A percentile compares a stretch with the other conserved stretches of the same genome.
phyloP scores from a whole-genome alignment of 352 stramenopile species.

The Phytophthora sojae region DNA sequence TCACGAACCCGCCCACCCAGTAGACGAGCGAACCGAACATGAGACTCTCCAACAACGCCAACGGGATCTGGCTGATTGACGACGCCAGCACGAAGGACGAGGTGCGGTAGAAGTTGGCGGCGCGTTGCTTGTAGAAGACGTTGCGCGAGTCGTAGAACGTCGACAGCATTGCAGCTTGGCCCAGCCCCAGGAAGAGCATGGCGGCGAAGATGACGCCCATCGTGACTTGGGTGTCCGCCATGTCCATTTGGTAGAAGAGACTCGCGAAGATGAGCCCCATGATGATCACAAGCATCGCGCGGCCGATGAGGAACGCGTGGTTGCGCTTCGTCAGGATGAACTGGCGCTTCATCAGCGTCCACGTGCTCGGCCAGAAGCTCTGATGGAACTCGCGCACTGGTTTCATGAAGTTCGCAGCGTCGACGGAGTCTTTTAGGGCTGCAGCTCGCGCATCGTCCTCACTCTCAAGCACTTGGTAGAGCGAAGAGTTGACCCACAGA shows the following conservation, averaged over 20 bases:
- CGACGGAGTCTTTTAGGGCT: constrained; percentile 23
- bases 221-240: constrained; percentile 57
- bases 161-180: constrained; percentile 79
- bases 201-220: constrained; percentile 88
- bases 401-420: constrained; percentile 61
- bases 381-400: constrained; percentile 56
- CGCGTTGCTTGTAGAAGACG: constrained; percentile 91
- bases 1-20: constrained; percentile 83
- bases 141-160: constrained; percentile 75
- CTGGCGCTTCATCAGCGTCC: constrained; percentile 67
- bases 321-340: constrained; percentile 77
- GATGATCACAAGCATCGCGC: constrained; percentile 56
- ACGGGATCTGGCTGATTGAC: constrained; percentile 59
- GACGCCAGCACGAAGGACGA: constrained; percentile 81
- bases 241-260: constrained; percentile 63
- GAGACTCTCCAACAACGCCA: constrained; percentile 75
- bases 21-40: constrained; percentile 91
- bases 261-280: constrained; percentile 62
- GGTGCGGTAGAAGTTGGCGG: constrained; percentile 88
- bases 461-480: constrained; percentile 42
- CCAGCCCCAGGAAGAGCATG: constrained; percentile 85
- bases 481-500: constrained; percentile 43
- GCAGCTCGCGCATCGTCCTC: constrained; percentile 13
- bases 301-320: constrained; percentile 56
- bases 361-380: constrained; percentile 48